These are phyloP conservation scores for Mollisia scopiformis DNA, from an alignment of 2,329 filamentous ascomycete genomes.

Conservation along the genomic window DNA sequence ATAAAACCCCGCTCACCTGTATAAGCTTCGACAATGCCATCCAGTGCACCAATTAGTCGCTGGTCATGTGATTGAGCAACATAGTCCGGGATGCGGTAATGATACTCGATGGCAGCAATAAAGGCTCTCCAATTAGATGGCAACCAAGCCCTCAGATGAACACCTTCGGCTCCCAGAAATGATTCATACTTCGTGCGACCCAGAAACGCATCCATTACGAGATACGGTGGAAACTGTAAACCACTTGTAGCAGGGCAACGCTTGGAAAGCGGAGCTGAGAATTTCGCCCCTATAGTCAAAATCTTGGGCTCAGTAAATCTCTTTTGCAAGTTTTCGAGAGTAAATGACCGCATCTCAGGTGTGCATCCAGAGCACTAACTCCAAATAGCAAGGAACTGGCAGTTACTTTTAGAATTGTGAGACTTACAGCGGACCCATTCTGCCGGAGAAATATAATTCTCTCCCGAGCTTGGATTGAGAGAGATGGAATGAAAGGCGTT, in stretches of 20 bases:
- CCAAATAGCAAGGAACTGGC: too few species aligned
- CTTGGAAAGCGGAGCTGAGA: slow-evolving; percentile 53
- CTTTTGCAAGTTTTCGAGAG: too few species aligned
- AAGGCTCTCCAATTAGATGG: slow-evolving; percentile 57
- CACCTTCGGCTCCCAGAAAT: slow-evolving; percentile 54
- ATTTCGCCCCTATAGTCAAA: too few species aligned
- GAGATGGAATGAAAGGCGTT: slow-evolving; percentile 58
- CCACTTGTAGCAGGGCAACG: slow-evolving; percentile 54
- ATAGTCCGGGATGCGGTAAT: slow-evolving; percentile 56
- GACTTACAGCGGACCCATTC: slow-evolving; percentile 55
- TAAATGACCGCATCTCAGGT: too few species aligned
- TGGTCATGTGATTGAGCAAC: slow-evolving; percentile 53
- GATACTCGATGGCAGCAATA: slow-evolving; percentile 57
- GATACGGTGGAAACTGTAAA: slow-evolving; percentile 54
- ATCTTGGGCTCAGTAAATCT: too few species aligned
- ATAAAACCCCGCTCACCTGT: slow-evolving; percentile 58
- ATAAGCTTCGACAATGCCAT: slow-evolving; percentile 58
- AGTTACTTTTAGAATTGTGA: too few species aligned
- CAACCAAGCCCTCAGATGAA: slow-evolving; percentile 56
- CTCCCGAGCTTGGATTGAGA: slow-evolving; percentile 53
- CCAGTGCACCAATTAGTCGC: slow-evolving; percentile 53
- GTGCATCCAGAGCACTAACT: too few species aligned
- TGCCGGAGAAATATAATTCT: slow-evolving; percentile 52
- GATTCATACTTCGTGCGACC: slow-evolving; percentile 54
- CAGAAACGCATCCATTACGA: slow-evolving; percentile 58